phyloP scores from a whole-genome alignment of 1,139 yeast genomes.

The Candida albicans region DNA sequence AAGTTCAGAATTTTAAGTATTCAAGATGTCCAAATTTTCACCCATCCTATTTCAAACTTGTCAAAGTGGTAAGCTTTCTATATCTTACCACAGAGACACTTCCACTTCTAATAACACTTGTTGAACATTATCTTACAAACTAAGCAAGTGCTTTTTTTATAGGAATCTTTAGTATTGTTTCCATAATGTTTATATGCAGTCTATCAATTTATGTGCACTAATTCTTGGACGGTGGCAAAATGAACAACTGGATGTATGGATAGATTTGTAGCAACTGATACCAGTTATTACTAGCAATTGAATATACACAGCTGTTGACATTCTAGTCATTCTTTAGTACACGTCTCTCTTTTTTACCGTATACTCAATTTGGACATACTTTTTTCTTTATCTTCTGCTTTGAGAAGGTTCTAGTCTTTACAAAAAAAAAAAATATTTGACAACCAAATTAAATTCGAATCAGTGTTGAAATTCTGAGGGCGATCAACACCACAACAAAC shows the following conservation, averaged over 20 bases:
- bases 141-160: too few species aligned
- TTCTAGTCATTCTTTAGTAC: too few species aligned
- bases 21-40: too few species aligned
- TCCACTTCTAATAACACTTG: not conserved
- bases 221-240: constrained; percentile 1
- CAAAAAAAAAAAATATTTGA: not conserved
- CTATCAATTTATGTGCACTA: not conserved
- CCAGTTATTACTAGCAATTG: too few species aligned
- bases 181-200: not conserved
- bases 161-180: not conserved
- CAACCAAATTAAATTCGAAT: not conserved
- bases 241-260: not conserved
- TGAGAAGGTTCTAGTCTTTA: not conserved
- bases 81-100: not conserved
- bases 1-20: too few species aligned
- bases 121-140: not conserved
- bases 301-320: too few species aligned
- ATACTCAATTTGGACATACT: too few species aligned
- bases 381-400: too few species aligned
- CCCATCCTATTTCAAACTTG: too few species aligned
- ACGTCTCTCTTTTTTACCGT: too few species aligned
- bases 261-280: not conserved
- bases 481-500: not conserved
- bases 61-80: too few species aligned
- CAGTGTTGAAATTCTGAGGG: not conserved